Evolutionary conservation across 2,329 filamentous ascomycete genomes (phyloP).

Genomic region (Dothidotthia symphoricarpi): DNA sequence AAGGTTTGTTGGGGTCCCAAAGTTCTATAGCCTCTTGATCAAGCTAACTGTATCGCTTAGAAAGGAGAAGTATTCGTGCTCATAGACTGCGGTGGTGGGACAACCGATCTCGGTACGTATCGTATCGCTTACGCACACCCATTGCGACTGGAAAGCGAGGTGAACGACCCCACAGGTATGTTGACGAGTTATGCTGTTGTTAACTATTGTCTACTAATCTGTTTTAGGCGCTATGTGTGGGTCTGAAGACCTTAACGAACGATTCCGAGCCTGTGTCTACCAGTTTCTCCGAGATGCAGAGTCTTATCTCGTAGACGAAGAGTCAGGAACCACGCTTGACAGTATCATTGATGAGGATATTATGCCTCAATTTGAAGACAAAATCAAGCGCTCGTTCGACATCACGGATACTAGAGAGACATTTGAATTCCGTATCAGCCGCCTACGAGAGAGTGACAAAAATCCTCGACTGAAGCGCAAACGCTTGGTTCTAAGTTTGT

Average conservation of each 20-base stretch:
- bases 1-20: neutral
- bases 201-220: neutral
- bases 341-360: constrained; percentile 8
- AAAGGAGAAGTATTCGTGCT: constrained; percentile 10
- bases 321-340: constrained; percentile 1
- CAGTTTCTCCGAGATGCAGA: constrained; percentile 1
- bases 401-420: neutral
- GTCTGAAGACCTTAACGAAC: constrained; percentile 7
- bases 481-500: constrained; percentile 9
- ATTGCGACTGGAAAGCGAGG: constrained; percentile 9
- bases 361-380: constrained; percentile 12
- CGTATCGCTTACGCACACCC: constrained; percentile 7
- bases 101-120: constrained; percentile 11
- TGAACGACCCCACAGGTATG: constrained; percentile 9
- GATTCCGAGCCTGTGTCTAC: constrained; percentile 3
- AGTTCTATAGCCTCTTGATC: neutral
- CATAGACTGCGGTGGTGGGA: constrained; percentile 17
- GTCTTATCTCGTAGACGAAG: constrained; percentile 4
- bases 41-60: constrained; percentile 1
- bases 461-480: constrained; percentile 1
- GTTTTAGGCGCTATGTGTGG: constrained; percentile 9
- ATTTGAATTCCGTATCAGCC: constrained; percentile 3
- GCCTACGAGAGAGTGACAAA: constrained; percentile 1
- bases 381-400: constrained; percentile 7
- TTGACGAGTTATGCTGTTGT: neutral